Conservation (phyloP, 176 grass and related monocot species). For the Guadua angustifolia region DNA sequence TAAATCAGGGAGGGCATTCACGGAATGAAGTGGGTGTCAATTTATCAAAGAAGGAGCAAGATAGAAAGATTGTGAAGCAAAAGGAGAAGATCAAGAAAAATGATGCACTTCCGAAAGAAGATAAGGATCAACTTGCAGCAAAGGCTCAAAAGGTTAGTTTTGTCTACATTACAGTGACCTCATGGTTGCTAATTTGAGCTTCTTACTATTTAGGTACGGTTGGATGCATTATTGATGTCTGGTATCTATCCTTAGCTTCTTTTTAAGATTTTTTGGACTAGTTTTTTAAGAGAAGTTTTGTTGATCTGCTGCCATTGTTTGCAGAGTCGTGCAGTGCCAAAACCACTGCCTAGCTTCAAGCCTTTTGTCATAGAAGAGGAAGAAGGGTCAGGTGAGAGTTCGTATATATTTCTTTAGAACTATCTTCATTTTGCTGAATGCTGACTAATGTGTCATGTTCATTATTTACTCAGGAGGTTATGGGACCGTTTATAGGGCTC, state of each 20-base stretch:
- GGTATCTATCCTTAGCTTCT: constrained; percentile 21
- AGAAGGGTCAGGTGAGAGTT: constrained; percentile 87
- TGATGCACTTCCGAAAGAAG: constrained; percentile 52
- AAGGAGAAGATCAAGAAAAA: constrained; percentile 52
- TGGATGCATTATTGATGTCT: neutral
- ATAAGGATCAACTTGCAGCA: constrained; percentile 42
- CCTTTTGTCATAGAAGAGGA: constrained; percentile 81
- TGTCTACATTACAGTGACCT: constrained; percentile 1
- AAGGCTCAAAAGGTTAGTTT: constrained; percentile 67
- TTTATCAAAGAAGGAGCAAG: constrained; percentile 41
- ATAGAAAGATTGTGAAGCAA: constrained; percentile 50
- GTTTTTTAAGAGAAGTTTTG: neutral
- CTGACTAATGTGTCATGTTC: constrained; percentile 22
- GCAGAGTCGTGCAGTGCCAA: constrained; percentile 57
- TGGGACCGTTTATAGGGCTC: constrained; percentile 84
- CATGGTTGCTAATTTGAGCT: neutral
- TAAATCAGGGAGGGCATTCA: constrained; percentile 24
- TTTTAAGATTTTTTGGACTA: neutral
- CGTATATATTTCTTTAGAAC: constrained; percentile 10
- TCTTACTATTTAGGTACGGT: neutral
- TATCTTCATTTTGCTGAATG: constrained; percentile 19
- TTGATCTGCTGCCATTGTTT: constrained; percentile 41
- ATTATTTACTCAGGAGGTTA: constrained; percentile 74
- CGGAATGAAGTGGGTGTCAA: constrained; percentile 17
- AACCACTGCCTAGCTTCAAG: constrained; percentile 68